Conservation (phyloP, 768 basidiomycete genomes). For the Hydnum rufescens region DNA sequence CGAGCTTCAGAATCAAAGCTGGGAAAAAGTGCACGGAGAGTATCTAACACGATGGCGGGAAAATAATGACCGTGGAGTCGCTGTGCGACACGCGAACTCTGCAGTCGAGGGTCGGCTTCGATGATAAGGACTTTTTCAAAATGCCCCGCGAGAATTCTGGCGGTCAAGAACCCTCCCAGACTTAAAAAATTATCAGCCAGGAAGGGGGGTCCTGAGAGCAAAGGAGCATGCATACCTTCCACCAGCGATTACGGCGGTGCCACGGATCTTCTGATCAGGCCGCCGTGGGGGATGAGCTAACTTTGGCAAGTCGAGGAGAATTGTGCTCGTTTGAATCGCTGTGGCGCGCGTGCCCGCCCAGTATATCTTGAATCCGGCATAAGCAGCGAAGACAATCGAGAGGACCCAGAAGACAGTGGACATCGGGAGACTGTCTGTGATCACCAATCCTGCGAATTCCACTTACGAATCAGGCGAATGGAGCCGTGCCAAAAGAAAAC, state of each 20-base stretch:
- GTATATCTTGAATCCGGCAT: background rate
- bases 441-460: too few relatives aligned
- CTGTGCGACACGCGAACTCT: background rate
- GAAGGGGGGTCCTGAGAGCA: background rate
- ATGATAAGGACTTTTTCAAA: background rate
- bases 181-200: background rate
- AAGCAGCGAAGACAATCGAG: background rate
- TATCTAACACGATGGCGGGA: background rate
- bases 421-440: too few relatives aligned
- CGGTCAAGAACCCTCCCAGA: background rate
- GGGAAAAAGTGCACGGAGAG: background rate
- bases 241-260: background rate
- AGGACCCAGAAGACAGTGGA: too few relatives aligned
- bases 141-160: background rate
- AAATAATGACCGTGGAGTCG: background rate
- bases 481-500: background rate
- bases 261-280: background rate
- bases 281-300: background rate
- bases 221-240: background rate
- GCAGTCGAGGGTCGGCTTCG: background rate
- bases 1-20: background rate
- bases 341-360: background rate
- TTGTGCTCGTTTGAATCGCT: background rate
- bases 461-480: too few relatives aligned
- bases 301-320: too few relatives aligned